phyloP scores from a whole-genome alignment of 2,329 filamentous ascomycete species.

The Tolypocladium sp. region DNA sequence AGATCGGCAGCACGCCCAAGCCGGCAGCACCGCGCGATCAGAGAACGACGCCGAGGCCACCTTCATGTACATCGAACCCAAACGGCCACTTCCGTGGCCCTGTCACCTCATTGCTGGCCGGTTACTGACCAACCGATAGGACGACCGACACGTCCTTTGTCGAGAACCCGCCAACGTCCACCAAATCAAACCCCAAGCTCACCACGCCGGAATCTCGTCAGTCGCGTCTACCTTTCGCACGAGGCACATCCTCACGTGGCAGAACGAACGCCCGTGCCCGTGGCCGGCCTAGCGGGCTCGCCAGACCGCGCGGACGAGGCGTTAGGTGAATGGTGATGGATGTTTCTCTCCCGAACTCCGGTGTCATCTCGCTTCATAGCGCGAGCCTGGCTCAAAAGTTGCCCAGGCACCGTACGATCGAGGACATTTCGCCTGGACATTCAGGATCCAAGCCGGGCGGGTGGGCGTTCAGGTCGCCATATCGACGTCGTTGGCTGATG shows the following conservation, averaged over 20 bases:
- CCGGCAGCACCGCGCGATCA: conserved; percentile 12
- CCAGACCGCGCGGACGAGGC: conserved; percentile 35
- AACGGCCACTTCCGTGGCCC: not conserved
- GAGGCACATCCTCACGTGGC: conserved; percentile 26
- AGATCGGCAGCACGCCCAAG: conserved; percentile 41
- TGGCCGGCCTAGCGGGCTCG: conserved; percentile 35
- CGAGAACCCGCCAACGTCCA: conserved; percentile 62
- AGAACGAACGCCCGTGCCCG: conserved; percentile 17
- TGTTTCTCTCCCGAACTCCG: not conserved
- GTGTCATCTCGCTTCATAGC: not conserved
- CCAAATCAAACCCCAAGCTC: conserved; percentile 38
- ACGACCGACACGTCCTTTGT: conserved; percentile 89
- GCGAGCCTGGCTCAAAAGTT: not conserved
- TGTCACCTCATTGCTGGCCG: conserved; percentile 9
- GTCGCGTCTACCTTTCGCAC: conserved; percentile 38
- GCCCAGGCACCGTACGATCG: not conserved
- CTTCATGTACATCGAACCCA: conserved; percentile 55
- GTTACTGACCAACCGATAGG: conserved; percentile 31
- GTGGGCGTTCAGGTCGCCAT: conserved; percentile 17
- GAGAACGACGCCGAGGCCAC: conserved; percentile 62
- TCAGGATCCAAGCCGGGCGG: not conserved
- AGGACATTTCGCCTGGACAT: not conserved
- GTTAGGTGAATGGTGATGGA: conserved; percentile 26
- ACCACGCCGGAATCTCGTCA: conserved; percentile 31
- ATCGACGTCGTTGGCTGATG: conserved; percentile 17